Evolutionary conservation across 345 rosid species (phyloP).

Genomic region (Rhodamnia argentea): DNA sequence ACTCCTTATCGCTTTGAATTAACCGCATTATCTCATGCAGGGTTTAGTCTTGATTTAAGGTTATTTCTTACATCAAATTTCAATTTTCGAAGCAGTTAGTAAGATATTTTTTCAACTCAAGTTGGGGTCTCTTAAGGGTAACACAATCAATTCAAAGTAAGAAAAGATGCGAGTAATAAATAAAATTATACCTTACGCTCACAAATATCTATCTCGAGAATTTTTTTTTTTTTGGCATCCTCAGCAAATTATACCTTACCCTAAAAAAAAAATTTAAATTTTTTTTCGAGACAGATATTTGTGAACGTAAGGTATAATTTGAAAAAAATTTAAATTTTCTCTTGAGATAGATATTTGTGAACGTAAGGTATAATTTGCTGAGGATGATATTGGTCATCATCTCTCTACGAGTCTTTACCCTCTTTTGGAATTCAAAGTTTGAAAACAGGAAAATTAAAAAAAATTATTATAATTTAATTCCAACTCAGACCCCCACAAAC

Average conservation of each 20-base stretch:
- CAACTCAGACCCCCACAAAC: background rate
- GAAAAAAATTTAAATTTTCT: too few species aligned
- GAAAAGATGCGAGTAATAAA: background rate
- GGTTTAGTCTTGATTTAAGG: background rate
- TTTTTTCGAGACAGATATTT: too few species aligned
- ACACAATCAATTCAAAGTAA: background rate
- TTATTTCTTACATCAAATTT: background rate
- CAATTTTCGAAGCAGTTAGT: rapidly evolving
- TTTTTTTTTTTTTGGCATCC: too few species aligned
- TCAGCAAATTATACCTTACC: too few species aligned
- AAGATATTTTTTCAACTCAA: background rate
- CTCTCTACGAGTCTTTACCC: background rate
- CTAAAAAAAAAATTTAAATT: too few species aligned
- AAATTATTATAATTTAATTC: background rate
- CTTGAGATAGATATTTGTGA: background rate
- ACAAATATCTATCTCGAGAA: too few species aligned
- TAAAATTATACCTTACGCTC: too few species aligned
- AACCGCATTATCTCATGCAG: background rate
- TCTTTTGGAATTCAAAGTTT: background rate
- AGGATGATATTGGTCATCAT: background rate
- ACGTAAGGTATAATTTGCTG: background rate
- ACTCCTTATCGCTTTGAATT: background rate
- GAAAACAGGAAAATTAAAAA: background rate
- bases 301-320: background rate
- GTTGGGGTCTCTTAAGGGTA: background rate